Evolutionary conservation across 169 alveolate genomes (phyloP).

Genomic region (Nephromyces sp.): DNA sequence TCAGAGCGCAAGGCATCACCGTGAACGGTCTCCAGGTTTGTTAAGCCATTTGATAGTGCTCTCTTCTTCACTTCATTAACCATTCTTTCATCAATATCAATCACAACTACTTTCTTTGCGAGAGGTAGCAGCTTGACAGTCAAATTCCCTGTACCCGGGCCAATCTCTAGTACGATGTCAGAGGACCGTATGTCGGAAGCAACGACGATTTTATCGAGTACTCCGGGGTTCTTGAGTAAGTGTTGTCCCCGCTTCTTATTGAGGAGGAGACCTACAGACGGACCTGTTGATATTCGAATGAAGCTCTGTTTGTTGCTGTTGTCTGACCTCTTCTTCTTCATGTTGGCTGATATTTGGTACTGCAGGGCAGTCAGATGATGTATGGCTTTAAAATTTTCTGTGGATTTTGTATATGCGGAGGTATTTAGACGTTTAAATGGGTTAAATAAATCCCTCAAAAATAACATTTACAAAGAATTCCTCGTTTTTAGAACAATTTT

Average conservation of each 20-base stretch:
- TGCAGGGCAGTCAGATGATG: not conserved
- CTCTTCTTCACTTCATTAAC: constrained; percentile 94
- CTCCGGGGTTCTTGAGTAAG: constrained; percentile 92
- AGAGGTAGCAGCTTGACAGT: constrained; percentile 87
- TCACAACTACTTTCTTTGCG: constrained; percentile 90
- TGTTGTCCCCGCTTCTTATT: constrained; percentile 90
- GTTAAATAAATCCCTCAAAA: too few species aligned
- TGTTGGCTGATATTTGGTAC: not conserved
- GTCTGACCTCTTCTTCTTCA: too few species aligned
- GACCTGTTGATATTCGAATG: too few species aligned
- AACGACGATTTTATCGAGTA: constrained; percentile 83
- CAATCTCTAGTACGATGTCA: constrained; percentile 96
- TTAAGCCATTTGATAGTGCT: constrained; percentile 65
- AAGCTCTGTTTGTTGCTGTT: too few species aligned
- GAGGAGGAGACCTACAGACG: constrained; percentile 2
- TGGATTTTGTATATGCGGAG: too few species aligned
- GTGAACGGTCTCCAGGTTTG: constrained; percentile 69
- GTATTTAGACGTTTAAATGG: too few species aligned
- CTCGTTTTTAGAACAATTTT: too few species aligned
- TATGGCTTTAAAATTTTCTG: too few species aligned
- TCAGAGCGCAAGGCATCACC: constrained; percentile 89
- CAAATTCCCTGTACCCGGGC: constrained; percentile 95
- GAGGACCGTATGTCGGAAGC: constrained; percentile 93
- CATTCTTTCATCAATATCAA: constrained; percentile 98
- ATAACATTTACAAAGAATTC: too few species aligned